Percentiles rank a stretch among this genome's conserved stretches.
These are phyloP conservation scores for Pseudevernia furfuracea DNA, from an alignment of 495 filamentous ascomycete species.

Conservation along the genomic window DNA sequence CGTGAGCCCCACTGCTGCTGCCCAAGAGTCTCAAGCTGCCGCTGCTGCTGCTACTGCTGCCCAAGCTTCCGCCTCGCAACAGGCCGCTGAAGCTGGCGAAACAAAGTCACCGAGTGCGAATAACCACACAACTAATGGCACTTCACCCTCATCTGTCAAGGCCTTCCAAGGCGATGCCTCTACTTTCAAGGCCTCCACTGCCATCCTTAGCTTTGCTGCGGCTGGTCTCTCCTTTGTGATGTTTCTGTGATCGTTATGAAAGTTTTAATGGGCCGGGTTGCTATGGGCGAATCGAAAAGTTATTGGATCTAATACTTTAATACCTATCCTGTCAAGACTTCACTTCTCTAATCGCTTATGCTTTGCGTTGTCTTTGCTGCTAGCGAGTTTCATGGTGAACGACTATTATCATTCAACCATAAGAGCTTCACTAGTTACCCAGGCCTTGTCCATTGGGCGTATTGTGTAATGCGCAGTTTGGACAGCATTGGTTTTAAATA, in stretches of 20 bases:
- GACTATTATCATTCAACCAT: background rate
- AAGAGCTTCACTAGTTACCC: background rate
- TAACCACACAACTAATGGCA: background rate
- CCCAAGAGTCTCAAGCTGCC: background rate
- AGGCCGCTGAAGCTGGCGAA: background rate
- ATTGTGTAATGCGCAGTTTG: background rate
- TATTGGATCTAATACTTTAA: conserved; percentile 7
- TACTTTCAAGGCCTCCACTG: conserved; percentile 6
- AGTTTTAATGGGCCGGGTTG: background rate
- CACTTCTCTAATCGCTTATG: background rate
- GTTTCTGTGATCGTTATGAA: background rate
- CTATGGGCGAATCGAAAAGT: background rate
- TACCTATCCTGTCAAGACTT: background rate
- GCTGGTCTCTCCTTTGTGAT: background rate
- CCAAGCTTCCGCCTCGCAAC: background rate
- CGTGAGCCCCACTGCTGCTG: background rate
- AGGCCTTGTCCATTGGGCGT: background rate
- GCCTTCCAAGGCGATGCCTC: conserved; percentile 13
- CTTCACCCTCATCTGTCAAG: background rate
- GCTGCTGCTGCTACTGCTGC: background rate
- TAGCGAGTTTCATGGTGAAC: background rate
- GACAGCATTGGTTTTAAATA: background rate
- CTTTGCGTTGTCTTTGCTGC: conserved; percentile 1
- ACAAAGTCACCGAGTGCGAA: background rate
- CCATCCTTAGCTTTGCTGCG: background rate